phyloP scores from a whole-genome alignment of 441 rosid genomes.

The Populus trichocarpa region DNA sequence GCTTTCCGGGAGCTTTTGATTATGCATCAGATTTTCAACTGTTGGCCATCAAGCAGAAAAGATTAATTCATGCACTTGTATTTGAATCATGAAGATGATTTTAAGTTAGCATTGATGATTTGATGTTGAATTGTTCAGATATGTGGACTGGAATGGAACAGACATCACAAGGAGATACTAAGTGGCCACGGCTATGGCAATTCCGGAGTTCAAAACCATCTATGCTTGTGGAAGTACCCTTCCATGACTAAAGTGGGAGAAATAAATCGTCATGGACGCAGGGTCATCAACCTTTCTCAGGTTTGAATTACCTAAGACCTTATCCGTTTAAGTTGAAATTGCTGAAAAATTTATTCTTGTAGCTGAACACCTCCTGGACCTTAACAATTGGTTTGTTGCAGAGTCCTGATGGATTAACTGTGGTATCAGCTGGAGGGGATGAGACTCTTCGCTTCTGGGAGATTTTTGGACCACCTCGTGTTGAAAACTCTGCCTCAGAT shows the following conservation, averaged over 20 bases:
- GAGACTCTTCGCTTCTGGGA: conserved; percentile 54
- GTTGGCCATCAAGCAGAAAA: not conserved
- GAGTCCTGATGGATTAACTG: conserved; percentile 52
- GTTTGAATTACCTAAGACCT: conserved; percentile 15
- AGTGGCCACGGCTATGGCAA: conserved; percentile 52
- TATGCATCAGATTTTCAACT: not conserved
- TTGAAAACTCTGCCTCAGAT: conserved; percentile 24
- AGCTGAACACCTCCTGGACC: not conserved
- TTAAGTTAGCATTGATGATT: not conserved
- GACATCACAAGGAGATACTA: conserved; percentile 53
- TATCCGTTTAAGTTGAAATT: not conserved
- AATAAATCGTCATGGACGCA: conserved; percentile 26
- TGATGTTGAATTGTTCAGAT: conserved; percentile 29
- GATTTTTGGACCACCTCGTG: conserved; percentile 42
- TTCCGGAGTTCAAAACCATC: conserved; percentile 25
- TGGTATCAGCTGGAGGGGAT: conserved; percentile 44
- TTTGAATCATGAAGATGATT: not conserved
- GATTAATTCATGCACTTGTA: not conserved
- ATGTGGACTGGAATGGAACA: conserved; percentile 60
- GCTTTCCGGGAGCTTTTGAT: not conserved
- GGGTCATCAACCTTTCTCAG: conserved; percentile 47
- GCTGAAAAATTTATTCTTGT: not conserved
- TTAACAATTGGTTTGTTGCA: conserved; percentile 12
- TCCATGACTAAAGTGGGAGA: conserved; percentile 41
- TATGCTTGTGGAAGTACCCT: conserved; percentile 56